Evolutionary conservation across 2,329 filamentous ascomycete genomes (phyloP).

Genomic region (Metarhizium humberi): DNA sequence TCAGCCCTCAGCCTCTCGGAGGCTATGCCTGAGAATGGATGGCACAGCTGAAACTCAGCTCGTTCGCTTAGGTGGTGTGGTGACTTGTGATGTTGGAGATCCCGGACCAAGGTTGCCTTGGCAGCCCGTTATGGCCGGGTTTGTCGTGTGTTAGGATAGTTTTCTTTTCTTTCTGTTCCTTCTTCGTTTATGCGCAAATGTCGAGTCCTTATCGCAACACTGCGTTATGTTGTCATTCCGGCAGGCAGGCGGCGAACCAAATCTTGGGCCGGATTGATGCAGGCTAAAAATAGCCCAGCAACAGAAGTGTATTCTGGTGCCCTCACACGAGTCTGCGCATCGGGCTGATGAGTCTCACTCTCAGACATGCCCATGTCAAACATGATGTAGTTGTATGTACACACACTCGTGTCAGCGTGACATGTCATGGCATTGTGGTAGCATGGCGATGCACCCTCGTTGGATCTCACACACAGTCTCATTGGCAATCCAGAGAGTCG

Average conservation of each 20-base stretch:
- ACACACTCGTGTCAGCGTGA: not conserved
- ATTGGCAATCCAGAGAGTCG: conserved; percentile 2
- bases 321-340: not conserved
- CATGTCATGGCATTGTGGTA: not conserved
- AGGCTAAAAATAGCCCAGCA: not conserved
- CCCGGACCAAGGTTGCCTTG: not conserved
- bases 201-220: no score
- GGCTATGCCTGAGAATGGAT: not conserved
- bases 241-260: not conserved
- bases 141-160: not conserved
- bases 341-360: not conserved
- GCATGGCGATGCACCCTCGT: not conserved
- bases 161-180: not conserved
- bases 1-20: not conserved
- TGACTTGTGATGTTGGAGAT: not conserved
- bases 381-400: no score
- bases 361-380: no score
- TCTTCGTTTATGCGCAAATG: no score
- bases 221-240: no score
- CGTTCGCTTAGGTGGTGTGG: not conserved
- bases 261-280: not conserved
- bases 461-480: not conserved
- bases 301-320: not conserved
- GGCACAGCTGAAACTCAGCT: not conserved
- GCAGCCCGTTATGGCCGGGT: not conserved